A percentile compares a stretch with the other conserved stretches of the same genome.
These are phyloP conservation scores for Tritrichomonas musculus DNA, from an alignment of 208 protist species.

Conservation along the genomic window DNA sequence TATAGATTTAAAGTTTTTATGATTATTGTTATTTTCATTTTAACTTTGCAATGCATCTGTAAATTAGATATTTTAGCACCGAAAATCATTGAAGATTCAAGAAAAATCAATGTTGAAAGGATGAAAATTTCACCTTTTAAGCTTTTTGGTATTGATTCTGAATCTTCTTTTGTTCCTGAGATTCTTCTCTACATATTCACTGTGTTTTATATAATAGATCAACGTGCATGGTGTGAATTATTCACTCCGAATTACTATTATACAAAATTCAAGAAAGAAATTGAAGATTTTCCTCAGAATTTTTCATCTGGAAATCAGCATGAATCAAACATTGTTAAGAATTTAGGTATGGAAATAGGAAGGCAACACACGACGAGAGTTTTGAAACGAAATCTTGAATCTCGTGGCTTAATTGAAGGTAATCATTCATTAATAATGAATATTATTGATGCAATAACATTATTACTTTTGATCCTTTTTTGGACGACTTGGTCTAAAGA, in stretches of 20 bases:
- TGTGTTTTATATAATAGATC: no score
- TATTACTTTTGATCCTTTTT: no score
- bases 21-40: not conserved
- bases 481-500: no score
- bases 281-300: no score
- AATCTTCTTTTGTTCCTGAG: not conserved
- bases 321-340: not conserved
- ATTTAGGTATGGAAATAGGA: not conserved
- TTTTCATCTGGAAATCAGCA: not conserved
- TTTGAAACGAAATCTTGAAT: no score
- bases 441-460: no score
- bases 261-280: no score
- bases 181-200: no score
- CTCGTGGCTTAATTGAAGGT: not conserved
- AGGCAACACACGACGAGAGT: not conserved
- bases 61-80: not conserved
- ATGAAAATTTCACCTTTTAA: not conserved
- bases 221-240: no score
- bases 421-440: not conserved
- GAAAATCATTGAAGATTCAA: not conserved
- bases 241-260: no score
- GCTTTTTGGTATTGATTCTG: not conserved
- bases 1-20: not conserved
- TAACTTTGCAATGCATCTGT: not conserved
- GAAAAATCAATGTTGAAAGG: not conserved